Percentiles rank a stretch among this genome's conserved stretches.
Conservation (phyloP, 257 asterid species). For the Jacaranda copaia region DNA sequence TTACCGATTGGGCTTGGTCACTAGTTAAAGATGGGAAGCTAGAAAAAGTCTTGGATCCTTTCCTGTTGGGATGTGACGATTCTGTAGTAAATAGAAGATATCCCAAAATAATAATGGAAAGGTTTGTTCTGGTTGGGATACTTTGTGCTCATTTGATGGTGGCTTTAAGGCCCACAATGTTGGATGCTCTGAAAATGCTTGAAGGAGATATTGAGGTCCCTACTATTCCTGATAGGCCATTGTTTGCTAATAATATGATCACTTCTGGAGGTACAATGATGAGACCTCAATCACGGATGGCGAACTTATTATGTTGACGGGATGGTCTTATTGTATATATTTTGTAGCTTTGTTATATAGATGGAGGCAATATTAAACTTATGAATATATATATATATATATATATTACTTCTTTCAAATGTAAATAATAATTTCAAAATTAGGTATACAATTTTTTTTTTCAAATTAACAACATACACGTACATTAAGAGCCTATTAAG, state of each 20-base stretch:
- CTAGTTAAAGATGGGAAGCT: conserved; percentile 50
- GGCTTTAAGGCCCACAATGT: conserved; percentile 65
- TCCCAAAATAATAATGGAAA: conserved; percentile 48
- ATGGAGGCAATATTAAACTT: no score
- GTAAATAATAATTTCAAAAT: no score
- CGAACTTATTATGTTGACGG: neutral
- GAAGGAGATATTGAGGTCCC: conserved; percentile 78
- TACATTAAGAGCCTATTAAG: neutral
- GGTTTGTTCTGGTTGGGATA: conserved; percentile 64
- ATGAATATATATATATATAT: no score
- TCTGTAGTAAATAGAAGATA: conserved; percentile 12
- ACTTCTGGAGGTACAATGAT: conserved; percentile 13
- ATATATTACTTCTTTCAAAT: no score
- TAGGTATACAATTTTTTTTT: no score
- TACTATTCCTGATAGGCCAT: conserved; percentile 62
- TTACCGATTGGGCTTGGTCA: conserved; percentile 77
- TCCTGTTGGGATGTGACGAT: conserved; percentile 38
- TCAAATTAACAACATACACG: no score
- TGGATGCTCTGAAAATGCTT: conserved; percentile 71
- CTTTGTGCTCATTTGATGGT: conserved; percentile 78
- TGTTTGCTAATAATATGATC: conserved; percentile 36
- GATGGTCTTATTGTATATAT: no score
- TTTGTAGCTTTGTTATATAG: no score
- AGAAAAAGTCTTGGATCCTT: conserved; percentile 54
- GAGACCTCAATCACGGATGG: neutral